A percentile compares a stretch with the other conserved stretches of the same genome.
Conservation (phyloP, 2,329 filamentous ascomycete genomes). For the Cercospora sojina region DNA sequence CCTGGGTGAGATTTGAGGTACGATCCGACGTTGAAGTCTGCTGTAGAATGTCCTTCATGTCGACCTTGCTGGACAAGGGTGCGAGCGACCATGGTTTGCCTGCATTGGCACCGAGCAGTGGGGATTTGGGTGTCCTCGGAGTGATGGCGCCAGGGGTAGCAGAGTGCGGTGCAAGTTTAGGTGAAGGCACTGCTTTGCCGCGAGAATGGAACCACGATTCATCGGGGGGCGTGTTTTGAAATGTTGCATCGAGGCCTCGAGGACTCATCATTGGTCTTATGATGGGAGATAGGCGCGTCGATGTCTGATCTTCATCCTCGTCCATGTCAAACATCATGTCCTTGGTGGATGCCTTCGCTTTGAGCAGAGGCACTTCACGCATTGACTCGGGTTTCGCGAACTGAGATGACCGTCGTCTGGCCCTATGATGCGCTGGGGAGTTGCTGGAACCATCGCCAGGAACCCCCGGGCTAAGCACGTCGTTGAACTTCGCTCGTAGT, state of each 20-base stretch:
- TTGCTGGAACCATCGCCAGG: slow-evolving; percentile 59
- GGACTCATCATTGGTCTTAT: slow-evolving; percentile 32
- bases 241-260: slow-evolving; percentile 30
- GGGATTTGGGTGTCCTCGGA: slow-evolving; percentile 37
- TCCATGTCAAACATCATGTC: slow-evolving; percentile 97
- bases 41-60: slow-evolving; percentile 74
- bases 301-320: slow-evolving; percentile 55
- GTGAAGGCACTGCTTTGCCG: slow-evolving; percentile 39
- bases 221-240: slow-evolving; percentile 29
- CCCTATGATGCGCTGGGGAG: slow-evolving; percentile 49
- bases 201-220: slow-evolving; percentile 45
- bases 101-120: slow-evolving; percentile 26
- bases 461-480: slow-evolving; percentile 60
- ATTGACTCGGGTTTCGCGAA: slow-evolving; percentile 42
- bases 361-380: slow-evolving; percentile 52
- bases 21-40: slow-evolving; percentile 52
- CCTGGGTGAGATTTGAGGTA: slow-evolving; percentile 46
- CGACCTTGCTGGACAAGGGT: slow-evolving; percentile 59
- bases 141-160: slow-evolving; percentile 33
- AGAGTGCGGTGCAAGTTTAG: slow-evolving; percentile 31
- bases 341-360: slow-evolving; percentile 64
- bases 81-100: slow-evolving; percentile 54
- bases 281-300: slow-evolving; percentile 29
- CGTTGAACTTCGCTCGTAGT: slow-evolving; percentile 62
- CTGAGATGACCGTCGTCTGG: slow-evolving; percentile 43